Base-by-base conservation (phyloP, 768 basidiomycete genomes). In the Hygrophorus pudorinus region DNA sequence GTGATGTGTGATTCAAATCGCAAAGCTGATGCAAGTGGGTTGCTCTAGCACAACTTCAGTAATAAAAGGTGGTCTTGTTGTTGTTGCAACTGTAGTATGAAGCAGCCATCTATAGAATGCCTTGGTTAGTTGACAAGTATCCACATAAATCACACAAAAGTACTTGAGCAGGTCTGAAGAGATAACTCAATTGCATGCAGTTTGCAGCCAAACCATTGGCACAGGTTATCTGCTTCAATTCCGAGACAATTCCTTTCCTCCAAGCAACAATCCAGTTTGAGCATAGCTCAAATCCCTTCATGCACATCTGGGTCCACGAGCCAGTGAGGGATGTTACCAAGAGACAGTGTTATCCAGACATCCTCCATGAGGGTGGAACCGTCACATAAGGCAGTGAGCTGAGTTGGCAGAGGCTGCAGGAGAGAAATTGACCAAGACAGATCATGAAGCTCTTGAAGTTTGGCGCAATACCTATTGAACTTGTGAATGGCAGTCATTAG, bases 181-280 rank as follows among this genome's bases (percentile, higher is more conserved):
- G 57, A 56, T 8, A 54, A 18, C 29, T 56, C 59, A 0, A 65
- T 41, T 0, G 57, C 53, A 0, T 41, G 31, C 0, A 68, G 41
- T 40, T 68, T 63, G 2, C 45, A 32, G 0, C 56, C 51, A 45
- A 58, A 66, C 65, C 66, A 70, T 0, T 45, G 35, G 20, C 59
- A 63, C 0, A 70, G 48, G 18, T 69, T 66, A 34, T 65, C 57
- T 0, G 60, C 56, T 44, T 68, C 64, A 0, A 27, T 3, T 0
- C 49, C 52, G 0, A 67, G 49, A 1, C 58, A 51, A 0, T 17
- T 24, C 3, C 41, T 41, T 48, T 68, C 64, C 44, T 68, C 65
- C 3, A 18, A 7, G 38, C 64, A 65, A 5, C 54, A 50, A 28
- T 64, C 54, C 0, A 38, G 6, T 37, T 53, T 56, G 2, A 63